Percentiles rank a stretch among this genome's conserved stretches.
Conservation (phyloP, 768 basidiomycete species). For the Boletus patriciae region DNA sequence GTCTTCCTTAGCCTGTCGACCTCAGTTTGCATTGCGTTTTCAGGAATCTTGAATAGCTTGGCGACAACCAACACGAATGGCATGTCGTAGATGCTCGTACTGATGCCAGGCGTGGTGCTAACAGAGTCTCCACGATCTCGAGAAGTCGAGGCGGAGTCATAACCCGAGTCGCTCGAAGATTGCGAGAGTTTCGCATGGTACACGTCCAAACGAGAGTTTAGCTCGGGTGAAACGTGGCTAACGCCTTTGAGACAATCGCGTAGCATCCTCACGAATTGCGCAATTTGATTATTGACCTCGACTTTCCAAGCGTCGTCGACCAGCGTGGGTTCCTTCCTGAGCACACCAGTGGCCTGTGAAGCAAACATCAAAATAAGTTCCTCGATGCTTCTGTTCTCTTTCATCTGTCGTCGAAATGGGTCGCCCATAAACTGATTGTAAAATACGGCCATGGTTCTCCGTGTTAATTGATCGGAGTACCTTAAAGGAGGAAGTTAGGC, state of each 20-base stretch:
- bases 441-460: slow-evolving; percentile 89
- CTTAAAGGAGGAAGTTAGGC: slow-evolving; percentile 39
- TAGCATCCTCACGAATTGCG: slow-evolving; percentile 82
- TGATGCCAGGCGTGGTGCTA: slow-evolving; percentile 36
- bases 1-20: slow-evolving; percentile 61
- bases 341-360: slow-evolving; percentile 79
- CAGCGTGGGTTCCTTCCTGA: slow-evolving; percentile 87
- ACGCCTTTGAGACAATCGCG: slow-evolving; percentile 73
- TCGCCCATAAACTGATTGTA: slow-evolving; percentile 88
- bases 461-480: slow-evolving; percentile 86
- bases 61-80: slow-evolving; percentile 68
- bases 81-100: slow-evolving; percentile 69
- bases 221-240: slow-evolving; percentile 80
- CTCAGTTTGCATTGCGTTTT: slow-evolving; percentile 67
- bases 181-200: slow-evolving; percentile 81
- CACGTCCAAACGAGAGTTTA: slow-evolving; percentile 76
- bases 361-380: slow-evolving; percentile 97
- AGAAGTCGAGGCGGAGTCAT: slow-evolving; percentile 60
- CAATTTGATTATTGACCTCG: slow-evolving; percentile 90
- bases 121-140: slow-evolving; percentile 55
- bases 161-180: slow-evolving; percentile 61
- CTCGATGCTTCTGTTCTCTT: slow-evolving; percentile 96
- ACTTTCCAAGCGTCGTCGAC: slow-evolving; percentile 89
- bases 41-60: slow-evolving; percentile 70
- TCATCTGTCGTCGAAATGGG: slow-evolving; percentile 84